Base-by-base conservation (phyloP, 768 basidiomycete species). In the Cystofilobasidium macerans region DNA sequence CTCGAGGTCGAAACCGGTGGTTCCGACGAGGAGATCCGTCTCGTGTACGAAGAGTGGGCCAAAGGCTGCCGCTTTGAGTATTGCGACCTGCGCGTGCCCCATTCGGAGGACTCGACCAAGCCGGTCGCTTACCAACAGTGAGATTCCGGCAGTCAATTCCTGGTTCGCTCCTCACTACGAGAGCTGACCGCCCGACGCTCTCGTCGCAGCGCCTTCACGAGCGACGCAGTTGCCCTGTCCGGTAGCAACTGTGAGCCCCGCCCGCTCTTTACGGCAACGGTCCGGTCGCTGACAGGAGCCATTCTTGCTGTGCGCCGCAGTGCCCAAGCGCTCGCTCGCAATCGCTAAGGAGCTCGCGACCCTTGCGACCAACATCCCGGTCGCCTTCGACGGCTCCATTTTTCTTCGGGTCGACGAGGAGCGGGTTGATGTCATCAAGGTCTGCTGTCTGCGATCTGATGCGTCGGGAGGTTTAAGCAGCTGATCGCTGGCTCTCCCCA, bases 311-410 rank as follows among this genome's bases (percentile, higher is more conserved):
- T 43, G n/a, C n/a, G n/a, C 33, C 12, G 20, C 22, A 64, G 88
- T 92, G 62, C 90, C 91, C 7, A 93, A 89, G 76, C 81, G 93
- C 51, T 91, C 88, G 1, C 79, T 95, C 65, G 92, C 92, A 13
- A 95, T 97, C 69, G 93, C 93, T 4, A 97, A 95, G 77, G 59
- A 61, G 89, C 84, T 95, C 68, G 91, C 93, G 1, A 89, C 93
- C 43, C 81, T 97, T 61, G 91, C 91, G 2, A 92, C 90, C 14
- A 93, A 91, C 73, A 79, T 97, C 30, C 93, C 93, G n/a, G 86
- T 90, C 18, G 86, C 89, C 8, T 95, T 90, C 88, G 85, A 90
- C 72, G 94, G 92, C 6, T 93, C 89, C 1, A 86, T 97, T 69
- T 95, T 94, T 78, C 77, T 97, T 65, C 82, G 88, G 60, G 91